Evolutionary conservation across 371 early-diverging fungal species (phyloP).

Genomic region (Mucor piriformis): DNA sequence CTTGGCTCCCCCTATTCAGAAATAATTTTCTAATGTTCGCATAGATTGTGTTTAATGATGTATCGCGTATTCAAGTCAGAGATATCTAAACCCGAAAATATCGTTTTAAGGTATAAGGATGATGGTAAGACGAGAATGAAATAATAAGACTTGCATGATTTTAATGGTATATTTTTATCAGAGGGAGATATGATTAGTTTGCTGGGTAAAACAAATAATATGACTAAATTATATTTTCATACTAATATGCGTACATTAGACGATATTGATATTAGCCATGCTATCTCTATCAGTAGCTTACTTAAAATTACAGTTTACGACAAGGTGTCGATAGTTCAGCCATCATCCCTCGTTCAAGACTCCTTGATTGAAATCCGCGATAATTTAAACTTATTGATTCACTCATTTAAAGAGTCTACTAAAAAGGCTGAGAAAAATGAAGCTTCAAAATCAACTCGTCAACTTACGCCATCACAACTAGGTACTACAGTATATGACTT

Average conservation of each 20-base stretch:
- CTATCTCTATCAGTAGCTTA: slow-evolving; percentile 52
- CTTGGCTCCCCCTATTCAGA: neutral
- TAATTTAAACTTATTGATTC: slow-evolving; percentile 7
- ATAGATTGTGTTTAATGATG: slow-evolving; percentile 58
- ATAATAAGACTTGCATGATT: neutral
- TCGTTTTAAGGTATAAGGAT: slow-evolving; percentile 56
- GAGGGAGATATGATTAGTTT: slow-evolving; percentile 62
- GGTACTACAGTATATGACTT: neutral
- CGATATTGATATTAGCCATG: slow-evolving; percentile 59
- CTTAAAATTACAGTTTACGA: slow-evolving; percentile 55
- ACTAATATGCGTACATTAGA: slow-evolving; percentile 25
- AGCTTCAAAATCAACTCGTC: neutral
- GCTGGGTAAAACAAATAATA: slow-evolving; percentile 21
- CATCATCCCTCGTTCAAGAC: neutral
- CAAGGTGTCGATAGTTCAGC: slow-evolving; percentile 9
- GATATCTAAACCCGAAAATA: slow-evolving; percentile 49
- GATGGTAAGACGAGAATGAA: slow-evolving; percentile 37
- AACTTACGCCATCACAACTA: slow-evolving; percentile 20
- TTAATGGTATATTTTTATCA: slow-evolving; percentile 12
- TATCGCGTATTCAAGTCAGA: slow-evolving; percentile 52
- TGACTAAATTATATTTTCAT: neutral
- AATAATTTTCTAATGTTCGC: neutral
- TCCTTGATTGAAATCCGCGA: slow-evolving; percentile 23
- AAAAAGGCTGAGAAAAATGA: neutral
- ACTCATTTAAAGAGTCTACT: slow-evolving; percentile 1